These are phyloP conservation scores for Termitomyces sp. DNA, from an alignment of 768 basidiomycete genomes.

Conservation along the genomic window DNA sequence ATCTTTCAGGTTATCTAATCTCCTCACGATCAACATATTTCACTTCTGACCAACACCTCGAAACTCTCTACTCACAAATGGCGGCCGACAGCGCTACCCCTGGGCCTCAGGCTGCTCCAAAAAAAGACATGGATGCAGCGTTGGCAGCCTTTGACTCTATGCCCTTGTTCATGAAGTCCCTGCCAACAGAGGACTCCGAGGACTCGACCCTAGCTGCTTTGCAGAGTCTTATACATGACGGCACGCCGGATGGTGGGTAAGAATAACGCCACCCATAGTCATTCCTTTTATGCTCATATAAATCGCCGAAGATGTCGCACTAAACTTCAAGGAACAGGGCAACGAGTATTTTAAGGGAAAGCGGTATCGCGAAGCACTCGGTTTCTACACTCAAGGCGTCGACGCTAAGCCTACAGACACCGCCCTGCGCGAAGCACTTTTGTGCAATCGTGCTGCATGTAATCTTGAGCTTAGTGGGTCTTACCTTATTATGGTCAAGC, in stretches of 20 bases:
- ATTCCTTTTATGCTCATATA: neutral
- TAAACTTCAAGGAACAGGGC: constrained; percentile 92
- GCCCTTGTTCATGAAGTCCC: constrained; percentile 90
- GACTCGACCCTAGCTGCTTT: constrained; percentile 75
- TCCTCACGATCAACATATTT: neutral
- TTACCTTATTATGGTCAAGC: neutral
- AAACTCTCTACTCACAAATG: constrained; percentile 15
- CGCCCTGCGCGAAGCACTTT: constrained; percentile 57
- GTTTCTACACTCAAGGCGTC: constrained; percentile 88
- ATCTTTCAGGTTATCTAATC: neutral
- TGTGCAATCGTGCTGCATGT: constrained; percentile 90
- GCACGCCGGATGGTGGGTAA: constrained; percentile 88
- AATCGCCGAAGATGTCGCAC: constrained; percentile 68
- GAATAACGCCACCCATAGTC: constrained; percentile 3
- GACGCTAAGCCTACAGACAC: constrained; percentile 76
- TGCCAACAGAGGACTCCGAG: constrained; percentile 68
- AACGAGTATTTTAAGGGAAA: constrained; percentile 92
- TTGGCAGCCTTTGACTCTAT: constrained; percentile 54
- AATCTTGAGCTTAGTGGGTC: constrained; percentile 81
- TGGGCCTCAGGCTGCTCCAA: constrained; percentile 33
- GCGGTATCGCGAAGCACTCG: constrained; percentile 80
- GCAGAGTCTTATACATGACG: constrained; percentile 84
- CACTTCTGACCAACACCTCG: neutral
- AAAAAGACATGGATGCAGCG: constrained; percentile 32
- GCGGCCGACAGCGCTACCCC: constrained; percentile 9